Conservation (phyloP, 2,329 filamentous ascomycete genomes). For the Curvularia hawaiiensis region DNA sequence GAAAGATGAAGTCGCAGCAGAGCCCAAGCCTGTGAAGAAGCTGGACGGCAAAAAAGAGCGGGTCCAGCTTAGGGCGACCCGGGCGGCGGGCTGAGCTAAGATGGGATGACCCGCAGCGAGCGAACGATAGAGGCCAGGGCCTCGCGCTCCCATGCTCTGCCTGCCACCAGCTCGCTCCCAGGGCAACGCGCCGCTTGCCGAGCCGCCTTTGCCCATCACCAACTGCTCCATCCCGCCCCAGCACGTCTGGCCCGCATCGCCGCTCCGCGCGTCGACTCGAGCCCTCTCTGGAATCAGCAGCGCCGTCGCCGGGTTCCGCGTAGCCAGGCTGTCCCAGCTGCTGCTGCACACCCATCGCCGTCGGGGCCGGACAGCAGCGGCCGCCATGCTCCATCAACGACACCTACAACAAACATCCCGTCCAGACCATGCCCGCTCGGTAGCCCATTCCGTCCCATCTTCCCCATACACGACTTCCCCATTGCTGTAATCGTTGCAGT, state of each 20-base stretch:
- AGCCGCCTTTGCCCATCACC: background rate
- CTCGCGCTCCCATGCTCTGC: background rate
- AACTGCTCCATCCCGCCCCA: background rate
- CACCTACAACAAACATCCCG: constrained; percentile 22
- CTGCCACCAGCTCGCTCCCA: background rate
- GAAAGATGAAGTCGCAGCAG: background rate
- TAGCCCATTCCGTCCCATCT: constrained; percentile 15
- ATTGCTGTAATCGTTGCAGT: constrained; percentile 18
- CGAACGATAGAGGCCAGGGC: background rate
- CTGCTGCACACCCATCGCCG: constrained; percentile 13
- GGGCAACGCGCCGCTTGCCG: constrained; percentile 9
- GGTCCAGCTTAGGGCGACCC: constrained; percentile 5
- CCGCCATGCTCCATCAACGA: constrained; percentile 35
- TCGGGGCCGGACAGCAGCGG: constrained; percentile 25
- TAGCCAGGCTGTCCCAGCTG: background rate
- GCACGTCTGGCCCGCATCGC: background rate
- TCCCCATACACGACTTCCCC: constrained; percentile 8
- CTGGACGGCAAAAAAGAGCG: constrained; percentile 8
- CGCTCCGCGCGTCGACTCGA: background rate
- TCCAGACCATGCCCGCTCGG: constrained; percentile 32
- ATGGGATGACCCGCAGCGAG: constrained; percentile 3
- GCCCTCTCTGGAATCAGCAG: background rate
- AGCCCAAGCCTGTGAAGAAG: constrained; percentile 1
- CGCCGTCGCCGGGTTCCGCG: background rate
- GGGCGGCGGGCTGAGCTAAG: no score